Evolutionary conservation across 164 flowering plant species (phyloP).

Genomic region (Nymphaea colorata): DNA sequence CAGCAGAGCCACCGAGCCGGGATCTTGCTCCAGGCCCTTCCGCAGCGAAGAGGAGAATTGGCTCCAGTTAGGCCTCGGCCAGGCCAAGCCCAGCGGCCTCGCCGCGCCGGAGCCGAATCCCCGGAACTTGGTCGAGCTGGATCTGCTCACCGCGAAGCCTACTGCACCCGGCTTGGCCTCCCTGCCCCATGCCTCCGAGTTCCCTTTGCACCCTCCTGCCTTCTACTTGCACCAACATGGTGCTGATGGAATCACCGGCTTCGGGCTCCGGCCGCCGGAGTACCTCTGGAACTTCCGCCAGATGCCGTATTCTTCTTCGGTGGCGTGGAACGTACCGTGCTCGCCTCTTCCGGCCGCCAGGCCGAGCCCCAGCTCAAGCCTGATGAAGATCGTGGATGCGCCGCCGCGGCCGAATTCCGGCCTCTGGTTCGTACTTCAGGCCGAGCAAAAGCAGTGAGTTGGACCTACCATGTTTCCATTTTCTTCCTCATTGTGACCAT

Average conservation of each 20-base stretch:
- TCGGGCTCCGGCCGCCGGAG: slow-evolving; percentile 21
- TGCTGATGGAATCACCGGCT: slow-evolving; percentile 2
- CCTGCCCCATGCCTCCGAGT: not conserved
- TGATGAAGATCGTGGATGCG: slow-evolving; percentile 38
- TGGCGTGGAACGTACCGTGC: not conserved
- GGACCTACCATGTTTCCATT: not conserved
- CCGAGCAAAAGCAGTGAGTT: slow-evolving; percentile 75
- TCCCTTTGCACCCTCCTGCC: slow-evolving; percentile 6
- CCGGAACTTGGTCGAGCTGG: slow-evolving; percentile 34
- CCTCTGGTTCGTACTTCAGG: slow-evolving; percentile 83
- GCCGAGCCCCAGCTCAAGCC: slow-evolving; percentile 31
- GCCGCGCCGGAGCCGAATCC: not conserved
- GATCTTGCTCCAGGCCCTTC: slow-evolving; percentile 14
- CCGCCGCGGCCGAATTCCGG: slow-evolving; percentile 73
- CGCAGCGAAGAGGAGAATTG: slow-evolving; percentile 31
- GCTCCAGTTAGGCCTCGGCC: slow-evolving; percentile 64
- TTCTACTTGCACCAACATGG: slow-evolving; percentile 22
- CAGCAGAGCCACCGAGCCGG: slow-evolving; percentile 33
- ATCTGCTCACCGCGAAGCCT: slow-evolving; percentile 30
- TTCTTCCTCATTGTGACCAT: not conserved
- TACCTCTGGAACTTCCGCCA: slow-evolving; percentile 30
- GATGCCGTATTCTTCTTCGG: slow-evolving; percentile 12
- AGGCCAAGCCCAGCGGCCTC: slow-evolving; percentile 5
- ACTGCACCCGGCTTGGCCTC: not conserved
- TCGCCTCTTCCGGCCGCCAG: slow-evolving; percentile 5